A percentile compares a stretch with the other conserved stretches of the same genome.
These are phyloP conservation scores for Dothistroma pini DNA, from an alignment of 2,329 filamentous ascomycete genomes.

Conservation along the genomic window DNA sequence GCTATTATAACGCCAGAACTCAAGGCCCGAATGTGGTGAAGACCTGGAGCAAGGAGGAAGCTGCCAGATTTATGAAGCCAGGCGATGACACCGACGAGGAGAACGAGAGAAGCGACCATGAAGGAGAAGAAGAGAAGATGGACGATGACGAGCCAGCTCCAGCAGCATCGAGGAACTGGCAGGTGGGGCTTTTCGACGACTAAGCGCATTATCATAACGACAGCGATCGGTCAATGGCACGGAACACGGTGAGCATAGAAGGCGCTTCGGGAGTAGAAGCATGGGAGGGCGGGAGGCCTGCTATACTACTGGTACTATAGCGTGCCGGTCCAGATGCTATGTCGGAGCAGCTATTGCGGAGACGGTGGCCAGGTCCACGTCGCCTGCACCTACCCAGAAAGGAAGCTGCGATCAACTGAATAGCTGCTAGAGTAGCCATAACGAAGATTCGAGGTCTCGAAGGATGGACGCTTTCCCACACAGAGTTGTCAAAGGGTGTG, in stretches of 20 bases:
- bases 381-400: neutral
- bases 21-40: neutral
- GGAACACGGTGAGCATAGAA: neutral
- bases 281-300: neutral
- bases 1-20: slow-evolving; percentile 12
- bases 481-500: neutral
- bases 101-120: neutral
- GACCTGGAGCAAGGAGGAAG: slow-evolving; percentile 11
- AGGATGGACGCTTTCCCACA: neutral
- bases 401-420: neutral
- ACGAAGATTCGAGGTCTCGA: neutral
- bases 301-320: too few relatives aligned
- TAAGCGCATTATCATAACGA: neutral
- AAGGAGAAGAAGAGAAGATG: neutral
- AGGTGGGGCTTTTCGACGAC: slow-evolving; percentile 1
- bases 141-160: neutral
- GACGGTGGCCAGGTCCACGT: neutral
- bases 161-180: neutral
- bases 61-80: neutral
- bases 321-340: too few relatives aligned
- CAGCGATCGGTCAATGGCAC: neutral
- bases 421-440: neutral
- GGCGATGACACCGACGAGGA: neutral
- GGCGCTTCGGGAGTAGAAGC: neutral
- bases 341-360: neutral